Conservation (phyloP, 2,329 filamentous ascomycete genomes). For the Cryphonectria naterciae region DNA sequence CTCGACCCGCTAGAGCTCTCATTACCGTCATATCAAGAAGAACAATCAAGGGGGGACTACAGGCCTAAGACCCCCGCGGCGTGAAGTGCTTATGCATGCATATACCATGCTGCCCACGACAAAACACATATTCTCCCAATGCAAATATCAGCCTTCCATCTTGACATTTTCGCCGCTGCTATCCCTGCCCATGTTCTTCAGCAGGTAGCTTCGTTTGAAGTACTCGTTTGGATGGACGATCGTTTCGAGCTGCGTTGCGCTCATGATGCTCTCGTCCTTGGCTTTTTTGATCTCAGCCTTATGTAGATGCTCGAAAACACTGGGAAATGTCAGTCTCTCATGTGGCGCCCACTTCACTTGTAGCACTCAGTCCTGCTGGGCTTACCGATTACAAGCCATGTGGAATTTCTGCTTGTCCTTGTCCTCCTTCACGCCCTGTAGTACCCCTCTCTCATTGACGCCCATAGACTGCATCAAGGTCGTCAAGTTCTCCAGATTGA, state of each 20-base stretch:
- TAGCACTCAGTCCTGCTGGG: conserved; percentile 20
- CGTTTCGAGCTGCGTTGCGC: conserved; percentile 80
- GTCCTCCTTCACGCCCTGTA: conserved; percentile 85
- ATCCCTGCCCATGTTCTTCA: conserved; percentile 73
- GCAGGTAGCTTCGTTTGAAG: conserved; percentile 89
- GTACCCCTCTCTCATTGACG: conserved; percentile 74
- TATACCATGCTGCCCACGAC: conserved; percentile 3
- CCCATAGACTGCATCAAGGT: conserved; percentile 77
- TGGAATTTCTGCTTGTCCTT: conserved; percentile 88
- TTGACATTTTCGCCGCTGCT: conserved; percentile 54
- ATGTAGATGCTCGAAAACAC: conserved; percentile 87
- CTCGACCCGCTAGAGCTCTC: background rate
- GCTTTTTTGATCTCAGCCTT: conserved; percentile 77
- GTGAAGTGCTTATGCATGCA: conserved; percentile 15
- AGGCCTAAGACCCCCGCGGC: conserved; percentile 8
- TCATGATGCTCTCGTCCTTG: conserved; percentile 75
- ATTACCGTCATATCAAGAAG: conserved; percentile 16
- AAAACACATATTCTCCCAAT: background rate
- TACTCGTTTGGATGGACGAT: conserved; percentile 98
- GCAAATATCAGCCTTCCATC: conserved; percentile 55
- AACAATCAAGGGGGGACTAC: conserved; percentile 1
- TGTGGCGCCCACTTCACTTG: background rate
- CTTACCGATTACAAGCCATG: conserved; percentile 88
- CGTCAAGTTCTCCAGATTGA: conserved; percentile 83
- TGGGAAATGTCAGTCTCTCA: conserved; percentile 36